Conservation (phyloP, 1,139 yeast species). For the Diutina sp. region DNA sequence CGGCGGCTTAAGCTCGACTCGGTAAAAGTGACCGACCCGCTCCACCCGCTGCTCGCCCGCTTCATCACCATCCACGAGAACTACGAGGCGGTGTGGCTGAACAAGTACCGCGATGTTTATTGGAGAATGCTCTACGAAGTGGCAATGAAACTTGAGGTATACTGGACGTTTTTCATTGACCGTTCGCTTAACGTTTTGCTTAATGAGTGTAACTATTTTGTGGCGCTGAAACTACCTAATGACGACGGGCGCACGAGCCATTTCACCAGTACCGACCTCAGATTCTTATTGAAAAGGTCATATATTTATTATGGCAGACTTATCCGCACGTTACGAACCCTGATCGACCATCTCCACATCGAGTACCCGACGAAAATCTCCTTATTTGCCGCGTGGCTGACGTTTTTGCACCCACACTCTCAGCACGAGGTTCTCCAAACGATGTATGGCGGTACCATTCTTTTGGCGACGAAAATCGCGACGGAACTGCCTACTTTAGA, state of each 20-base stretch:
- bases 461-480: not conserved
- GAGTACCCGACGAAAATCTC: not conserved
- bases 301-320: not conserved
- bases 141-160: not conserved
- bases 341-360: not conserved
- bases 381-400: conserved; percentile 1
- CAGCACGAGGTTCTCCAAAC: not conserved
- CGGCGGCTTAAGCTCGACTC: not conserved
- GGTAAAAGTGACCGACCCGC: not conserved
- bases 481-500: not conserved
- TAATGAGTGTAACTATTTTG: not conserved
- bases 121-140: not conserved
- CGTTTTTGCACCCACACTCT: not conserved
- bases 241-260: not conserved
- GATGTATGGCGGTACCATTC: not conserved
- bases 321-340: not conserved
- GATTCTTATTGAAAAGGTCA: not conserved
- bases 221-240: not conserved
- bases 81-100: not conserved
- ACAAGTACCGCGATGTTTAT: not conserved
- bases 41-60: not conserved
- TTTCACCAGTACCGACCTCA: not conserved
- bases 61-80: not conserved
- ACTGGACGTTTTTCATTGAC: conserved; percentile 1
- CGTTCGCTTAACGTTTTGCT: not conserved